Base-by-base conservation (phyloP, 2,329 filamentous ascomycete genomes). In the Nemania serpens region DNA sequence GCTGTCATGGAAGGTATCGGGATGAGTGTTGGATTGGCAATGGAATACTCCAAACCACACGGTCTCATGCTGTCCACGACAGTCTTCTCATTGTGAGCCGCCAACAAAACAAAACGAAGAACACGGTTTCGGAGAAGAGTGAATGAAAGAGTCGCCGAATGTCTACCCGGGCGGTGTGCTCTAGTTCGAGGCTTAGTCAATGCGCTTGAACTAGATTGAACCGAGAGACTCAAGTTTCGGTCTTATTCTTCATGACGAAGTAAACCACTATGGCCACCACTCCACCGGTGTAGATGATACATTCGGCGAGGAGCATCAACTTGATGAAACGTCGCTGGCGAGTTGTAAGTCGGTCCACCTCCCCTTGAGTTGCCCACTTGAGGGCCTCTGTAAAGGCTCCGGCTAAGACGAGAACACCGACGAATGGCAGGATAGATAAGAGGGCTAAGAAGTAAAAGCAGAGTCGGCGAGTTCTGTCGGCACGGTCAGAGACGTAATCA, bases 331-430 rank as follows among this genome's bases (percentile, higher is more conserved):
- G 66, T 18, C 71, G 68, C 66, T 81, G 77, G 25, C 71, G 69
- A 48, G 70, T 73, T 12, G 72, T 78, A 22, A 83, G 70, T 9
- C 68, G 68, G 20, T 74, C 70, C 25, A 78, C 75, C 66, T 82
- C 77, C 5, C 82, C 82, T 1, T 75, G 70, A 0, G 81, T 82
- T 54, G 76, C 78, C 81, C 81, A 84, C 6, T 76, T 76, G 29
- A 84, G 75, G 0, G 76, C 76, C 0, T 74, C 71, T 63, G 82
- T 76, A 47, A 84, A 79, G 12, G 71, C 75, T 11, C 81, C 80
- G 10, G 68, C 73, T 25, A 82, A 74, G 1, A 79, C 78, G 7
- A 83, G 66, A 0, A 81, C 59, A 0, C 80, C 77, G 10, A 81
- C 70, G 49, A 84, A 79, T 0, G 82, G 82, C n/a, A 84, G 75